phyloP scores from a whole-genome alignment of 2,329 filamentous ascomycete species.

The Fusarium sp. region DNA sequence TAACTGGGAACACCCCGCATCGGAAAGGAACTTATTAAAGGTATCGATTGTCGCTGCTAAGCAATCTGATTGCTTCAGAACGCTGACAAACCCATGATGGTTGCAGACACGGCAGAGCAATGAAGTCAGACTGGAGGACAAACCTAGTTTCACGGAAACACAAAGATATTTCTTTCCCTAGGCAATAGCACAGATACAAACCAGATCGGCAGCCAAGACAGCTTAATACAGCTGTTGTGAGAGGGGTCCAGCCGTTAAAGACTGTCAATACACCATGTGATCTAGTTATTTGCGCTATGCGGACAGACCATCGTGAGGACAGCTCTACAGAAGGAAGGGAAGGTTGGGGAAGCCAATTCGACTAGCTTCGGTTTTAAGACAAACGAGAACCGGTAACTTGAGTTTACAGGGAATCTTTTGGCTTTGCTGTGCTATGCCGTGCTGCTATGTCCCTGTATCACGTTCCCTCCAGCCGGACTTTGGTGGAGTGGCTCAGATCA shows the following conservation, averaged over 20 bases:
- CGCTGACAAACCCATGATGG: conserved; percentile 33
- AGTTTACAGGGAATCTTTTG: conserved; percentile 24
- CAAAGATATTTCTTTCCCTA: neutral
- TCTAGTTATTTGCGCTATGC: conserved; percentile 5
- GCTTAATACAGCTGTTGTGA: neutral
- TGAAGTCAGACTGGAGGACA: conserved; percentile 22
- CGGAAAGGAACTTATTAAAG: neutral
- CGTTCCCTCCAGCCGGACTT: conserved; percentile 42
- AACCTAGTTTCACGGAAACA: neutral
- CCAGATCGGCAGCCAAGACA: conserved; percentile 16
- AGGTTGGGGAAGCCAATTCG: neutral
- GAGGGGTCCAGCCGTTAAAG: neutral
- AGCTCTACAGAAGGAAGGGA: neutral
- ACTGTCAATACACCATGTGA: neutral
- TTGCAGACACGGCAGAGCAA: conserved; percentile 6
- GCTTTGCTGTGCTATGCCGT: neutral
- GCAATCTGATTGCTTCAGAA: conserved; percentile 26
- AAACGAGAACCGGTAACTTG: conserved; percentile 6
- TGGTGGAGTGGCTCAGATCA: conserved; percentile 39
- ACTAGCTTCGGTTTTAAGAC: conserved; percentile 8
- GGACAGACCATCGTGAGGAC: conserved; percentile 14
- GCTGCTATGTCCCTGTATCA: conserved; percentile 23
- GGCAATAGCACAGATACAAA: neutral
- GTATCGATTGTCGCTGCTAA: conserved; percentile 19
- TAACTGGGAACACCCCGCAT: too few species aligned